Base-by-base conservation (phyloP, 2,329 filamentous ascomycete genomes). In the Arachnomyces sp. region DNA sequence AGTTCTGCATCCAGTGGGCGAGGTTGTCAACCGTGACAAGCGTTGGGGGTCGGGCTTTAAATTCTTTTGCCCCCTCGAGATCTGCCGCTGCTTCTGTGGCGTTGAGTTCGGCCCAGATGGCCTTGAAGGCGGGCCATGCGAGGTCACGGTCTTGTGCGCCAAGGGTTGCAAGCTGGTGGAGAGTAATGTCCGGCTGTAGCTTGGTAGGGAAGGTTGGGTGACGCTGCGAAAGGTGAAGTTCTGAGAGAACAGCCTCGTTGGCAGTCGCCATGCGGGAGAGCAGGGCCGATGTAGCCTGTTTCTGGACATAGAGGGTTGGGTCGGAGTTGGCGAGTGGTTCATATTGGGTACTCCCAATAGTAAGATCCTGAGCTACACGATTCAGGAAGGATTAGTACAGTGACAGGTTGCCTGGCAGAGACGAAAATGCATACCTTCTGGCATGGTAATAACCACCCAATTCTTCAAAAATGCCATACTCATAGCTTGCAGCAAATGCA, bases 401-500 rank as follows among this genome's bases (percentile, higher is more conserved):
- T 37, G 28, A 7, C 9, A 28, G 4, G n/a, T 17, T 15, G 14
- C 29, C 29, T 12, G 30, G 11, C 4, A 17, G 25, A 39, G 34
- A 14, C 7, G 38, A 32, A 25, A 20, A 3, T 36, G 55, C 72
- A 53, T 71, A 93, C 89, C 84, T 67, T 98, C 88, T 29, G 92
- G 89, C 38, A 96, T 74, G 56, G 85, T 82, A 43, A 98, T 73
- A 34, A 96, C 88, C 33, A 94, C 73, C 87, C 89, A 96, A 18
- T 83, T 75, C 60, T 87, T 86, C 55, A 89, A 60, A 49, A 90
- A 80, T 1, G 79, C 90, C 63, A 89, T 81, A 13, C 83, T 71
- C 74, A 93, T 78, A 30, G 83, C 84, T 66, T 96, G 89, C 34
- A 94, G 70, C 54, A 93, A 63, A 54, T 94, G 66, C 52, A 92